Percentiles rank a stretch among this genome's conserved stretches.
phyloP scores from a whole-genome alignment of 257 asterid genomes.

The Paraleonurus japonicus region DNA sequence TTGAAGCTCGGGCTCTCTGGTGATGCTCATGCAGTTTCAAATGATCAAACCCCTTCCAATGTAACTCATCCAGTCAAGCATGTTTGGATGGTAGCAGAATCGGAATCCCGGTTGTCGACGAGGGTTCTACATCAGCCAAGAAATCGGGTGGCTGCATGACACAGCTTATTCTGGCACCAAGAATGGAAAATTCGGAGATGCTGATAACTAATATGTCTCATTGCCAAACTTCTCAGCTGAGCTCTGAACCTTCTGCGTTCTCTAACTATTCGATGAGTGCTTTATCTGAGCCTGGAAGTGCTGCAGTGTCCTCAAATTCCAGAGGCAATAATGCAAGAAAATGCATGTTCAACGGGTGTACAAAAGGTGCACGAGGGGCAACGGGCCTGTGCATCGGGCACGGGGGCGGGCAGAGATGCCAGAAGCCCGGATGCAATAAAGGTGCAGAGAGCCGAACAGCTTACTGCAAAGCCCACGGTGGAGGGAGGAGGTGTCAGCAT shows the following conservation, averaged over 20 bases:
- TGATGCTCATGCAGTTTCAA: slow-evolving; percentile 44
- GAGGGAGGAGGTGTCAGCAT: slow-evolving; percentile 74
- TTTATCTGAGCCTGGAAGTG: slow-evolving; percentile 52
- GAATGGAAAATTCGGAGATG: slow-evolving; percentile 32
- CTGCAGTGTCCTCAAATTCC: slow-evolving; percentile 43
- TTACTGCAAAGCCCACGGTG: slow-evolving; percentile 93
- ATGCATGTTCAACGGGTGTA: slow-evolving; percentile 71
- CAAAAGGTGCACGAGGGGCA: slow-evolving; percentile 92
- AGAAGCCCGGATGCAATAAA: slow-evolving; percentile 81
- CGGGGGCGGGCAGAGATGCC: slow-evolving; percentile 97
- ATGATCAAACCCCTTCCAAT: slow-evolving; percentile 31
- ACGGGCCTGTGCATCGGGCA: slow-evolving; percentile 92
- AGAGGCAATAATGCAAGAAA: slow-evolving; percentile 43
- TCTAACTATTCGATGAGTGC: slow-evolving; percentile 67
- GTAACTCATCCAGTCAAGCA: slow-evolving; percentile 36
- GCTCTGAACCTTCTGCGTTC: slow-evolving; percentile 60
- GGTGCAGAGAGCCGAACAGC: slow-evolving; percentile 98
- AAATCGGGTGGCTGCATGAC: slow-evolving; percentile 89
- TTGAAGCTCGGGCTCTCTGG: slow-evolving; percentile 70
- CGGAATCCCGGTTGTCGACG: slow-evolving; percentile 55
- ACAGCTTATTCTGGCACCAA: slow-evolving; percentile 68
- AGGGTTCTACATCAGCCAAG: slow-evolving; percentile 97
- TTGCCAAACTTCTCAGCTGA: slow-evolving; percentile 48
- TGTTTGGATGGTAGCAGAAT: slow-evolving; percentile 39
- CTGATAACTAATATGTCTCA: slow-evolving; percentile 34